phyloP scores from a whole-genome alignment of 768 basidiomycete species.

The Neoboletus magnificus region DNA sequence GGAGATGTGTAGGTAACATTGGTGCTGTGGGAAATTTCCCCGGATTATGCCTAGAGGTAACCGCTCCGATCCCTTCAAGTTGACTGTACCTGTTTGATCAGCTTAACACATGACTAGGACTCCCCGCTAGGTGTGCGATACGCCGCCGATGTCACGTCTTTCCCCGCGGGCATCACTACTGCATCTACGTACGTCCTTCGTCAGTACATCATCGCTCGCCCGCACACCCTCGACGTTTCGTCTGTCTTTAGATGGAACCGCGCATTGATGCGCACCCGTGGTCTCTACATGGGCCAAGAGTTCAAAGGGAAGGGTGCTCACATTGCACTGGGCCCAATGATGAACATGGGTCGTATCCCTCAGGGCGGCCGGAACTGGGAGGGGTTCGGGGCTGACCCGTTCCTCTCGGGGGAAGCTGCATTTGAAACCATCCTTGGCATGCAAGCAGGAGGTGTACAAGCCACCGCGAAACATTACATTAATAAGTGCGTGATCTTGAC shows the following conservation, averaged over 20 bases:
- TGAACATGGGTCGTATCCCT: not conserved
- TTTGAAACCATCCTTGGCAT: not conserved
- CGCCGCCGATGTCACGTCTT: not conserved
- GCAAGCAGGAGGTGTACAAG: not conserved
- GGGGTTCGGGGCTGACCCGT: not conserved
- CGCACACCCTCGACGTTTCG: not conserved
- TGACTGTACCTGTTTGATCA: not conserved
- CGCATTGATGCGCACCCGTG: not conserved
- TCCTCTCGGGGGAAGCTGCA: not conserved
- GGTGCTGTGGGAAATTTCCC: not conserved
- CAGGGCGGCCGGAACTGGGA: not conserved
- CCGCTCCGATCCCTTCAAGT: not conserved
- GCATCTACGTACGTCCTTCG: not conserved
- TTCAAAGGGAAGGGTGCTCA: not conserved
- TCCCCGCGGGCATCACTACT: not conserved
- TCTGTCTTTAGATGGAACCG: not conserved
- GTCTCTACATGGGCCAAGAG: not conserved
- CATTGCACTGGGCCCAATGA: not conserved
- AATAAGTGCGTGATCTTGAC: not conserved
- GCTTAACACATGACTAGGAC: not conserved
- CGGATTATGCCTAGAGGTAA: not conserved
- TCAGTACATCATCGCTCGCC: not conserved
- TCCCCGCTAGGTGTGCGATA: not conserved
- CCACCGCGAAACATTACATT: not conserved
- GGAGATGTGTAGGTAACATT: not conserved